phyloP scores from a whole-genome alignment of 768 basidiomycete genomes.

The Naematelia aurantialba region DNA sequence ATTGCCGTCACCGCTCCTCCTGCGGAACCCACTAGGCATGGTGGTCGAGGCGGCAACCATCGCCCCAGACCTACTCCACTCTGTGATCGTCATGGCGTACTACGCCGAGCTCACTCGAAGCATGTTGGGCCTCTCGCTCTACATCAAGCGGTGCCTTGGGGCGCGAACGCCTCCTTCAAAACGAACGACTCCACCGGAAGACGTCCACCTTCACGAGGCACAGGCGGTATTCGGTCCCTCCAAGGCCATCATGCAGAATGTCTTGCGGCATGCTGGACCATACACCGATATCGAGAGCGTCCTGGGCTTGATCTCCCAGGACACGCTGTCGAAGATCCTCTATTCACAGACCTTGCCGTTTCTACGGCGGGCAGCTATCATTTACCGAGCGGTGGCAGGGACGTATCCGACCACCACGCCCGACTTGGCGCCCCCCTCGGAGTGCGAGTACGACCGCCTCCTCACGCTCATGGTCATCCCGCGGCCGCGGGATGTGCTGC shows the following conservation, averaged over 20 bases:
- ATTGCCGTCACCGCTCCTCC: slow-evolving; percentile 77
- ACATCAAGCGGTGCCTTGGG: slow-evolving; percentile 28
- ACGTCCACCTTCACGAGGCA: slow-evolving; percentile 57
- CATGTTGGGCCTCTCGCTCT: slow-evolving; percentile 64
- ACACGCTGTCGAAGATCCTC: slow-evolving; percentile 75
- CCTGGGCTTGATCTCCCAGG: slow-evolving; percentile 69
- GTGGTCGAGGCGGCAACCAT: slow-evolving; percentile 87
- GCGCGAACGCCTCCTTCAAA: slow-evolving; percentile 2
- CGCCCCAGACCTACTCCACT: slow-evolving; percentile 80
- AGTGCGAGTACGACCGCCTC: slow-evolving; percentile 75
- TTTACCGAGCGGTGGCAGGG: slow-evolving; percentile 64
- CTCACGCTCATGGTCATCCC: slow-evolving; percentile 73
- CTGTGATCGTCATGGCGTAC: slow-evolving; percentile 82
- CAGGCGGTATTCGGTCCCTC: slow-evolving; percentile 77
- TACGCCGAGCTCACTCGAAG: slow-evolving; percentile 84
- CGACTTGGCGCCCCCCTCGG: slow-evolving; percentile 41
- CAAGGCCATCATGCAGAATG: slow-evolving; percentile 26
- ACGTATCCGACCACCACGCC: slow-evolving; percentile 27
- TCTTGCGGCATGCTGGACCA: slow-evolving; percentile 38
- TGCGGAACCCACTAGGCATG: slow-evolving; percentile 83
- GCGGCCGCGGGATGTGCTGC: slow-evolving; percentile 59
- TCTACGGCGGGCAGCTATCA: slow-evolving; percentile 78
- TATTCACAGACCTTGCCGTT: slow-evolving; percentile 88
- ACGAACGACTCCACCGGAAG: slow-evolving; percentile 47
- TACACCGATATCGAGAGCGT: slow-evolving; percentile 32